Percentiles rank a stretch among this genome's conserved stretches.
Evolutionary conservation across 768 basidiomycete species (phyloP).

Genomic region (Leccinum boreale): DNA sequence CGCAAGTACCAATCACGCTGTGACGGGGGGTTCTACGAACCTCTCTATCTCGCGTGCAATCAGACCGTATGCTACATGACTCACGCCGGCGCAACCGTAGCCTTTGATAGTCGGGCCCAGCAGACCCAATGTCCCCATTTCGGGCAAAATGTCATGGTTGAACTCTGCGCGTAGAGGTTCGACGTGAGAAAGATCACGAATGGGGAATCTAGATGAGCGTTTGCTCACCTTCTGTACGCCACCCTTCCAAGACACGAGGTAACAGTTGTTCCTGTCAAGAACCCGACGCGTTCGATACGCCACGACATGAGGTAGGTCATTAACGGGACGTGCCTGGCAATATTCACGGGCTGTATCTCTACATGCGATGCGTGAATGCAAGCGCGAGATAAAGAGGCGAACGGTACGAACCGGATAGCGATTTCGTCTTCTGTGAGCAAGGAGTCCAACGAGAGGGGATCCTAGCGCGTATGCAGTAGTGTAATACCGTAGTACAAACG

Average conservation of each 20-base stretch:
- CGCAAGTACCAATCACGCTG: background rate
- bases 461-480: conserved; percentile 43
- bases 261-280: conserved; percentile 67
- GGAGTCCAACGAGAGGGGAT: conserved; percentile 77
- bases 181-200: background rate
- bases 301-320: background rate
- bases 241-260: conserved; percentile 86
- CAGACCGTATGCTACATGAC: conserved; percentile 89
- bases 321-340: conserved; percentile 57
- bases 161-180: conserved; percentile 51
- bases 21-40: conserved; percentile 35
- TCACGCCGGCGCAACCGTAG: conserved; percentile 91
- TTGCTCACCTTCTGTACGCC: conserved; percentile 77
- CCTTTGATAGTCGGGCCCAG: conserved; percentile 91
- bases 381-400: background rate
- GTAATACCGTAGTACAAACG: conserved; percentile 2
- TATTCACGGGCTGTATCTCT: conserved; percentile 80
- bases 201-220: background rate
- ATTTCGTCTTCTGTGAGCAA: conserved; percentile 87
- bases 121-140: conserved; percentile 91
- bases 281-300: background rate
- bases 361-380: conserved; percentile 2
- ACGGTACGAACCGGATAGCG: conserved; percentile 66
- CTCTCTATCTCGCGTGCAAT: conserved; percentile 93
- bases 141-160: conserved; percentile 68